phyloP scores from a whole-genome alignment of 306 rosid species.

The Sphenostylis stenocarpa region DNA sequence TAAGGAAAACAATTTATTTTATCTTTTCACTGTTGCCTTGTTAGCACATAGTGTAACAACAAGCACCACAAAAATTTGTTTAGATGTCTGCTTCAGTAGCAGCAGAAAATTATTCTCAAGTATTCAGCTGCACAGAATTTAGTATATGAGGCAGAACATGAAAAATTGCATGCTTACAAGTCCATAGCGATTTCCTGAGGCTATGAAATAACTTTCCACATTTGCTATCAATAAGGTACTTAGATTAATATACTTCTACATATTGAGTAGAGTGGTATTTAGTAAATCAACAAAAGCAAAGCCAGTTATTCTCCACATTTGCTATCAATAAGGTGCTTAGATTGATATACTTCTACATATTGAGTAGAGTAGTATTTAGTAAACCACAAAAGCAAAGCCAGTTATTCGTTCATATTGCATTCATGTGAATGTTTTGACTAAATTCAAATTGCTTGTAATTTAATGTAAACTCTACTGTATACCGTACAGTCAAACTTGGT shows the following conservation, averaged over 20 bases:
- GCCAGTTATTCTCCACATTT: no score
- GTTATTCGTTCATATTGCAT: background rate
- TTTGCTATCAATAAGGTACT: background rate
- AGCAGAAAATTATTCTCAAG: background rate
- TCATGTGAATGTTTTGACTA: background rate
- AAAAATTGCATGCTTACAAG: background rate
- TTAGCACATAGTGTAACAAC: background rate
- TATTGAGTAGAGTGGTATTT: slow-evolving; percentile 14
- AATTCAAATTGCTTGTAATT: slow-evolving; percentile 28
- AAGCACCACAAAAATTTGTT: slow-evolving; percentile 18
- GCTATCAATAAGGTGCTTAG: background rate
- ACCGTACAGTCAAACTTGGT: slow-evolving; percentile 79
- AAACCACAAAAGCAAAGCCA: slow-evolving; percentile 13
- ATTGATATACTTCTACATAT: slow-evolving; percentile 15
- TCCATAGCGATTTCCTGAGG: background rate
- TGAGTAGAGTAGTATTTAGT: slow-evolving; percentile 1
- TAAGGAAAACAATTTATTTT: slow-evolving; percentile 1
- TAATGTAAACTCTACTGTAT: slow-evolving; percentile 18
- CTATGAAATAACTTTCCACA: slow-evolving; percentile 17
- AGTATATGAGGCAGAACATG: background rate
- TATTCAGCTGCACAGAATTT: background rate
- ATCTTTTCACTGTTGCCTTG: slow-evolving; percentile 10
- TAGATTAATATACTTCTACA: slow-evolving; percentile 2
- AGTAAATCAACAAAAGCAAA: background rate
- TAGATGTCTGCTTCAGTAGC: background rate